Evolutionary conservation across 1,284 basidiomycete species (phyloP).

Genomic region (Peniophora sp.): DNA sequence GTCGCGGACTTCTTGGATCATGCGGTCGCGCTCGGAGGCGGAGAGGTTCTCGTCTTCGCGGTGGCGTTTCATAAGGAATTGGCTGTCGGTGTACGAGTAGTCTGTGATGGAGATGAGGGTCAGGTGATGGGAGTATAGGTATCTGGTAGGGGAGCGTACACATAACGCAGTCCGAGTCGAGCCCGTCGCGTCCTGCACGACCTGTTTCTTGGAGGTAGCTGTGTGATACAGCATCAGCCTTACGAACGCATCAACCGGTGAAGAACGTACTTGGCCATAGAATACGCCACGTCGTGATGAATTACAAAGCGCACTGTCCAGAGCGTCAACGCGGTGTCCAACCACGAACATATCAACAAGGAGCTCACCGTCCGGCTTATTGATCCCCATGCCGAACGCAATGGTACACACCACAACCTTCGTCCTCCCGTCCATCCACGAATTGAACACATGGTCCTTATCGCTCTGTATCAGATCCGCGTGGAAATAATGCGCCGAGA

Average conservation of each 20-base stretch:
- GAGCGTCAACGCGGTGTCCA: too few relatives aligned
- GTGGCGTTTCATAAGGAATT: slow-evolving; percentile 44
- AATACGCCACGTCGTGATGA: slow-evolving; percentile 64
- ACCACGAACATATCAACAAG: not conserved
- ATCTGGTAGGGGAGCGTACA: slow-evolving; percentile 33
- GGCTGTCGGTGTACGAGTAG: slow-evolving; percentile 48
- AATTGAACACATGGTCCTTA: slow-evolving; percentile 54
- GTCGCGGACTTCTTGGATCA: slow-evolving; percentile 44
- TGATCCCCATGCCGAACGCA: slow-evolving; percentile 97
- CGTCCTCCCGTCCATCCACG: slow-evolving; percentile 72
- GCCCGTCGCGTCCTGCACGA: slow-evolving; percentile 75
- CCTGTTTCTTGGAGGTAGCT: slow-evolving; percentile 84
- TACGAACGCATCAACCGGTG: slow-evolving; percentile 4
- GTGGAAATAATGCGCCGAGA: slow-evolving; percentile 82
- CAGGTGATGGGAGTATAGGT: not conserved
- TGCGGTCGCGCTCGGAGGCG: slow-evolving; percentile 48
- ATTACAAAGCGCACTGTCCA: slow-evolving; percentile 69
- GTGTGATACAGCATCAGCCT: slow-evolving; percentile 1
- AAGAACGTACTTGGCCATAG: slow-evolving; percentile 51
- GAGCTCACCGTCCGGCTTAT: slow-evolving; percentile 69
- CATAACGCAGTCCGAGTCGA: slow-evolving; percentile 53
- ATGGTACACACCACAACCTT: slow-evolving; percentile 89
- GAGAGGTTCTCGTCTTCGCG: slow-evolving; percentile 33
- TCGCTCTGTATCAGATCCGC: slow-evolving; percentile 69
- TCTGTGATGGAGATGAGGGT: slow-evolving; percentile 24